Evolutionary conservation across 1,284 basidiomycete genomes (phyloP), one percentile per base, ranked within the genome.

Genomic region (Austroboletus novae-zelandiae): DNA sequence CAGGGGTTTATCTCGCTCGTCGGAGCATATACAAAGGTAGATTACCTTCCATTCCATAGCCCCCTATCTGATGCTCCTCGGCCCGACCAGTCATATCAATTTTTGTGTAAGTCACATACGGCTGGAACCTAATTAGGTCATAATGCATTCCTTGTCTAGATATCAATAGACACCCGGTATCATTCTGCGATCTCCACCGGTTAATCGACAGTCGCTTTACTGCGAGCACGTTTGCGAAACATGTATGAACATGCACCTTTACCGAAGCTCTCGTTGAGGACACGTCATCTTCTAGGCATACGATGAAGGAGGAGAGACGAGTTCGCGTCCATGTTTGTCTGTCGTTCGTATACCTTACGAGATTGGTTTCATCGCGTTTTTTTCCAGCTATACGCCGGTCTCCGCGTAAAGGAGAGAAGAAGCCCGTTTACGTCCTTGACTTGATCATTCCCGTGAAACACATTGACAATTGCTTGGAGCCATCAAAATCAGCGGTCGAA

Each of bases 1-100:
- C 74, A 87, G 53, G 92, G 92, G 1, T 94, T 95, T 62, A 81
- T 95, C 53, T 89, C 89, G 62, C 73, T 93, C 8, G 77, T 81
- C 23, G 90, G 91, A 4, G 78, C 84, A 29, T 71, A 78, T 50
- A 86, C 88, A 15, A 91, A 86, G 74, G 91, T 87, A 74, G 35
- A 30, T 30, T 7, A 3, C 9, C 54, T 55, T 63, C 49, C 44
- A 45, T 56, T 57, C 50, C 48, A 9, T 48, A 41, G 37, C 39
- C 43, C 45, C 55, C 39, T 58, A 55, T 61, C 37, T 58, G 36
- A 55, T 45, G 30, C 27, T 46, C 42, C 41, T 56, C 43, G 58
- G 51, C 44, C 50, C 40, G 47, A 48, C 57, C 20, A 93, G 91
- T 66, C 77, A n/a, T 80, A 89, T 67, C 92, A 94, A 67, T 89